Conservation (phyloP, 305 asterid genomes). For the Salvia sclarea region DNA sequence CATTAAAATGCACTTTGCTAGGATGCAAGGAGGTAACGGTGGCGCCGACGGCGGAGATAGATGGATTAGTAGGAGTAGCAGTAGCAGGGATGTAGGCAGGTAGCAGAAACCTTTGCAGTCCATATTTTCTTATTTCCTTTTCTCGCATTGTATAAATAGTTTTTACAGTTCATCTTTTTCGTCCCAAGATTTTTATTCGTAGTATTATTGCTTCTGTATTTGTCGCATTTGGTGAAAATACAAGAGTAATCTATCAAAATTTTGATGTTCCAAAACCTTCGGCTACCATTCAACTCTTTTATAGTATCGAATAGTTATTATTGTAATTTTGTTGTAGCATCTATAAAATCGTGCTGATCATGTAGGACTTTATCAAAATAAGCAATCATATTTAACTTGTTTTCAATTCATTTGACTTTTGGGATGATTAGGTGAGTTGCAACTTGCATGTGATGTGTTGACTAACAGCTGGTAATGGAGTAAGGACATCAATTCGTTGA, state of each 20-base stretch:
- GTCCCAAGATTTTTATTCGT: slow-evolving; percentile 42
- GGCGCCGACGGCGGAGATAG: slow-evolving; percentile 56
- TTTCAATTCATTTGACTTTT: background rate
- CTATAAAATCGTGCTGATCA: too few species aligned
- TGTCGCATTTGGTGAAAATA: slow-evolving; percentile 60
- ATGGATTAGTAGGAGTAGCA: slow-evolving; percentile 76
- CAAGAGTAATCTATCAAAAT: slow-evolving; percentile 48
- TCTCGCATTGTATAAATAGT: slow-evolving; percentile 47
- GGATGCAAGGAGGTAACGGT: slow-evolving; percentile 40
- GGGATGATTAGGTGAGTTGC: slow-evolving; percentile 15
- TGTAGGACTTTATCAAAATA: too few species aligned
- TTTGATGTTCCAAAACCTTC: too few species aligned
- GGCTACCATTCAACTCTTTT: background rate
- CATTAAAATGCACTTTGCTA: slow-evolving; percentile 68
- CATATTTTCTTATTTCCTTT: slow-evolving; percentile 17
- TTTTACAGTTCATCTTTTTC: slow-evolving; percentile 35
- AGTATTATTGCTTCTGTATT: slow-evolving; percentile 48
- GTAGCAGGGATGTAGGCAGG: slow-evolving; percentile 63
- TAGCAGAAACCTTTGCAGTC: slow-evolving; percentile 27
- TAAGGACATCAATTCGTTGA: slow-evolving; percentile 15
- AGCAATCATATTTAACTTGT: too few species aligned
- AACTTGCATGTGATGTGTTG: slow-evolving; percentile 26
- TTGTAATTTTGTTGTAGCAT: too few species aligned
- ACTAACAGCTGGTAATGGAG: slow-evolving; percentile 11
- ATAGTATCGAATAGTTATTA: too few species aligned